Conservation (phyloP, 2,329 filamentous ascomycete genomes). For the Alternaria sp. region DNA sequence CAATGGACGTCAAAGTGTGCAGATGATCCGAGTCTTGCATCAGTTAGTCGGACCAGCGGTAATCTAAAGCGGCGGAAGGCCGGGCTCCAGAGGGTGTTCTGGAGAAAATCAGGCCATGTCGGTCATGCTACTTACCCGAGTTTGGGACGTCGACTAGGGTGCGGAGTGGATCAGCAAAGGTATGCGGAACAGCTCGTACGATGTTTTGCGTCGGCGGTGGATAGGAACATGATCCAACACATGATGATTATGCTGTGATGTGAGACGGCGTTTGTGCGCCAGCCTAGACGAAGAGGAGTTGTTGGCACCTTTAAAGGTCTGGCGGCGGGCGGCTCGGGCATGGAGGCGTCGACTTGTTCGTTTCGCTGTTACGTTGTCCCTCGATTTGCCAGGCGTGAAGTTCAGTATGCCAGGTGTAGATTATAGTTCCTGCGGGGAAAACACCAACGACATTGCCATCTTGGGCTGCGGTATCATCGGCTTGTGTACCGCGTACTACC, state of each 20-base stretch:
- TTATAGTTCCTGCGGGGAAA: conserved; percentile 11
- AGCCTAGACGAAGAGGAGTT: background rate
- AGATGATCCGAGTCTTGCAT: conserved; percentile 20
- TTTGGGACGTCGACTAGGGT: conserved; percentile 3
- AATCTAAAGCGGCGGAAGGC: conserved; percentile 7
- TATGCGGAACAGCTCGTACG: conserved; percentile 10
- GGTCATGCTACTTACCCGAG: conserved; percentile 15
- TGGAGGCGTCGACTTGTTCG: background rate
- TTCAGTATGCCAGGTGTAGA: conserved; percentile 6
- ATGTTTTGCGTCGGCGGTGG: conserved; percentile 3
- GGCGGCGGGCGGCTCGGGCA: background rate
- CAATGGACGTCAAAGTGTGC: background rate
- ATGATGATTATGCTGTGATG: conserved; percentile 4
- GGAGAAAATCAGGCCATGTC: conserved; percentile 20
- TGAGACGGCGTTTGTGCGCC: conserved; percentile 6
- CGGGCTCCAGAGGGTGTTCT: background rate
- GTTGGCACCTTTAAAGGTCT: background rate
- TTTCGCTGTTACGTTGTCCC: background rate
- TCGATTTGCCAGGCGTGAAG: conserved; percentile 7
- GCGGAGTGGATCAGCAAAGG: conserved; percentile 3
- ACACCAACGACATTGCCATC: conserved; percentile 41
- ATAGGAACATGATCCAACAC: conserved; percentile 3
- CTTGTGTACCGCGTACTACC: conserved; percentile 67
- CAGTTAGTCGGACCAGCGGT: conserved; percentile 2
- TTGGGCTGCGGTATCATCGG: conserved; percentile 58